Percentiles rank a stretch among this genome's conserved stretches.
Conservation (phyloP, 2,329 filamentous ascomycete genomes). For the Hypoxylon sp. region DNA sequence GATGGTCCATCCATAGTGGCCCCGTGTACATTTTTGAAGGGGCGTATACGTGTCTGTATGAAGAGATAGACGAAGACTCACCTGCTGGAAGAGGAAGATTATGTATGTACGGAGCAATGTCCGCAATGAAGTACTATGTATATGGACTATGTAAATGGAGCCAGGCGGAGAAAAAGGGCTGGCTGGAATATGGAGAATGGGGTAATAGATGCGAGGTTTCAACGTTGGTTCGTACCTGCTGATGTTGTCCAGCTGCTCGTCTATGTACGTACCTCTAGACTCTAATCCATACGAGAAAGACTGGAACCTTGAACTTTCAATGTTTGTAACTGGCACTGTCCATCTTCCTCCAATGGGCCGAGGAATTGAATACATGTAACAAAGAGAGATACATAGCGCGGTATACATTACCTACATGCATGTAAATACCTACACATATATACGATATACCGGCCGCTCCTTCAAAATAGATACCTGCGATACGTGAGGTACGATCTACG, state of each 20-base stretch:
- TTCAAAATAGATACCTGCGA: slow-evolving; percentile 10
- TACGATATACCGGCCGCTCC: background rate
- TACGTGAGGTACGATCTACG: slow-evolving; percentile 20
- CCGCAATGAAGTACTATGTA: slow-evolving; percentile 26
- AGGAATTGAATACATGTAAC: slow-evolving; percentile 5
- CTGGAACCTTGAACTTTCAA: background rate
- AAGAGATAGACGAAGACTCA: slow-evolving; percentile 32
- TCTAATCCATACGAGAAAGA: background rate
- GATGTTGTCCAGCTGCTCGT: slow-evolving; percentile 4
- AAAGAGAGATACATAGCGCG: slow-evolving; percentile 2
- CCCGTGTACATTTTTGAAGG: slow-evolving; percentile 24
- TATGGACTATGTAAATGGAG: background rate
- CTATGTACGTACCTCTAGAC: slow-evolving; percentile 12
- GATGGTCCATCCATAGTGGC: slow-evolving; percentile 41
- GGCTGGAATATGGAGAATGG: slow-evolving; percentile 16
- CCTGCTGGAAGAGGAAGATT: slow-evolving; percentile 43
- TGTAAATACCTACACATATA: background rate
- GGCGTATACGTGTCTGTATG: slow-evolving; percentile 32
- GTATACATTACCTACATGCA: background rate
- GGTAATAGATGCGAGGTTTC: slow-evolving; percentile 14
- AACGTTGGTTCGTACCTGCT: slow-evolving; percentile 17
- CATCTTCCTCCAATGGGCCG: background rate
- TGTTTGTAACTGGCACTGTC: slow-evolving; percentile 10
- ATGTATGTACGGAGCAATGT: slow-evolving; percentile 31
- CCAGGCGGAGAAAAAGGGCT: slow-evolving; percentile 11